A percentile compares a stretch with the other conserved stretches of the same genome.
phyloP scores from a whole-genome alignment of 2,329 filamentous ascomycete species.

The Orbilia brochopaga region DNA sequence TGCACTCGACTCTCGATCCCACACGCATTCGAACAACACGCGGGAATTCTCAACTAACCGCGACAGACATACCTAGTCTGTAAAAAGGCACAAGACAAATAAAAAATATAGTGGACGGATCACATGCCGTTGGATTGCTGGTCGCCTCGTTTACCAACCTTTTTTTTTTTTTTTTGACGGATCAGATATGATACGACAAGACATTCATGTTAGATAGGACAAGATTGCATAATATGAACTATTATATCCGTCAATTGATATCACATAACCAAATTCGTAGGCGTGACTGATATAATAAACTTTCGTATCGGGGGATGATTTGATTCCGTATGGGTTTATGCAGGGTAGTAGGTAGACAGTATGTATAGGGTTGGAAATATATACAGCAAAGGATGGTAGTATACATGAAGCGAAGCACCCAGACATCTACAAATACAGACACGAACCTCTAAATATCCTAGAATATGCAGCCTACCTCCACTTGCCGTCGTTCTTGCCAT shows the following conservation, averaged over 20 bases:
- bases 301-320: too few species aligned
- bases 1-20: too few species aligned
- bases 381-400: slow-evolving; percentile 28
- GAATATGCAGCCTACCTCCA: neutral
- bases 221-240: slow-evolving; percentile 6
- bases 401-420: slow-evolving; percentile 7
- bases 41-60: too few species aligned
- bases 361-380: slow-evolving; percentile 21
- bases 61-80: neutral
- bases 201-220: slow-evolving; percentile 10
- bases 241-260: neutral
- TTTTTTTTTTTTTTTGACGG: slow-evolving; percentile 37
- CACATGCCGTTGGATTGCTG: slow-evolving; percentile 47
- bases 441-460: too few species aligned
- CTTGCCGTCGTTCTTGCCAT: slow-evolving; percentile 9
- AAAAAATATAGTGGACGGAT: slow-evolving; percentile 7
- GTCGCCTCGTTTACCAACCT: slow-evolving; percentile 8
- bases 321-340: too few species aligned
- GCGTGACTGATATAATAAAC: too few species aligned
- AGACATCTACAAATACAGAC: slow-evolving; percentile 1
- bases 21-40: too few species aligned
- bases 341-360: too few species aligned
- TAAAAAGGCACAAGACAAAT: neutral
- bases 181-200: slow-evolving; percentile 13
- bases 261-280: neutral